These are phyloP conservation scores for Oryza glumipatula DNA, from an alignment of 176 grass and related monocot species.

Conservation along the genomic window DNA sequence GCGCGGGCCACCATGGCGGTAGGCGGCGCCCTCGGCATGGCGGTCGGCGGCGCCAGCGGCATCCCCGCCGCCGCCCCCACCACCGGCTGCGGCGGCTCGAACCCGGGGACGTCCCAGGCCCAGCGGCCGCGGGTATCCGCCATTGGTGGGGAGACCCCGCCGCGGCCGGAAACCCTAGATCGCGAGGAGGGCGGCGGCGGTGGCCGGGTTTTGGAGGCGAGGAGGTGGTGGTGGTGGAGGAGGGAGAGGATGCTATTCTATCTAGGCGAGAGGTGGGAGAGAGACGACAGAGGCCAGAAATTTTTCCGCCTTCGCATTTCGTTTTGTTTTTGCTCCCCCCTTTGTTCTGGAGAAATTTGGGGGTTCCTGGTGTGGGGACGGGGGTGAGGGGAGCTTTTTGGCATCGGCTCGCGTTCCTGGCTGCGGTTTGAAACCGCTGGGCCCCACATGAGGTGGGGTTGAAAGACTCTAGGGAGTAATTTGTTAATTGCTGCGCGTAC, in stretches of 20 bases:
- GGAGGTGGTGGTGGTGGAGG: slow-evolving; percentile 15
- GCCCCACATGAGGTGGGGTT: slow-evolving; percentile 1
- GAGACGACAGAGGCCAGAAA: slow-evolving; percentile 64
- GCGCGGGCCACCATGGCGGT: slow-evolving; percentile 35
- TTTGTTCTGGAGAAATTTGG: slow-evolving; percentile 2
- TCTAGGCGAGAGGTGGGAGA: slow-evolving; percentile 53
- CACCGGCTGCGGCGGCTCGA: slow-evolving; percentile 57
- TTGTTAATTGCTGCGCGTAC: slow-evolving; percentile 13
- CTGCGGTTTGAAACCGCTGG: slow-evolving; percentile 48
- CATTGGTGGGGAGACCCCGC: slow-evolving; percentile 61
- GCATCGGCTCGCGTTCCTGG: slow-evolving; percentile 45
- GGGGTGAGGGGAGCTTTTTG: not conserved
- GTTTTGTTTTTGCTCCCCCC: slow-evolving; percentile 20
- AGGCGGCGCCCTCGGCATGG: slow-evolving; percentile 43
- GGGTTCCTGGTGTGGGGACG: not conserved
- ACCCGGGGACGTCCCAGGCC: slow-evolving; percentile 90
- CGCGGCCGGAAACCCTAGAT: slow-evolving; percentile 75
- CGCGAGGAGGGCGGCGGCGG: slow-evolving; percentile 7
- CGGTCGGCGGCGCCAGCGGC: slow-evolving; percentile 25
- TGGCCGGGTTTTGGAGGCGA: not conserved
- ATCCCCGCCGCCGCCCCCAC: not conserved
- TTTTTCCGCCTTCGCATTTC: slow-evolving; percentile 56
- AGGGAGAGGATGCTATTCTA: slow-evolving; percentile 17
- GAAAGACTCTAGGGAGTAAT: not conserved
- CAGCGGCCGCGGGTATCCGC: slow-evolving; percentile 72